Evolutionary conservation across 805 yeast species (phyloP), one percentile per base, ranked within the genome.

Genomic region (Metschnikowia anglica): DNA sequence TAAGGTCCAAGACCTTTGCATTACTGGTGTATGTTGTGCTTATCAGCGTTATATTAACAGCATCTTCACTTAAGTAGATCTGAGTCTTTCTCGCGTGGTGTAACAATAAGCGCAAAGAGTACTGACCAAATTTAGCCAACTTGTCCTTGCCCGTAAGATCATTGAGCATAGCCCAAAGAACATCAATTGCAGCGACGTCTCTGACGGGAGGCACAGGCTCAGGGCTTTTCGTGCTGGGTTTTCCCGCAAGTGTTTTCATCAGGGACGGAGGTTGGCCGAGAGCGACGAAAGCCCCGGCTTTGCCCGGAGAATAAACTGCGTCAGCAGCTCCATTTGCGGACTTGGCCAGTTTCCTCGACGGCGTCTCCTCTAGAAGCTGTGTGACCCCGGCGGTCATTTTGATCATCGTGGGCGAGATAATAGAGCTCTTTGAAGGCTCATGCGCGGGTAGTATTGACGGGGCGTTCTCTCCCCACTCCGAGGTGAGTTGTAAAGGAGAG

Each of bases 121-220:
- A 83, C 54, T 81, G 83, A 19, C 79, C 66, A 8, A 80, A 66
- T 51, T 85, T 85, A 18, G 86, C 85, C 47, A 83, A 46, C 55
- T 83, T 82, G 55, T 85, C 93, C 58, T 84, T 85, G 37, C 91
- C 91, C 2, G 78, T 73, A 20, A 84, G 58, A 35, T 74, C 73
- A 39, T 76, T 76, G 39, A 82, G 58, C 58, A 83, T 61, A 25
- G 70, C 67, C 62, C 81, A 72, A 39, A 80, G 63, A 5, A 82
- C 65, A 35, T 76, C 81, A 54, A 72, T 60, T 10, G 52, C 21
- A 6, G 53, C 41, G 6, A 64, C 58, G 12, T 31, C n/a, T 15
- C 31, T 41, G 4, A 15, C 4, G 18, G 38, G 7, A 5, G 29
- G 4, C 17, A 13, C 30, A 6, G 18, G n/a, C 12, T 15, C 31